phyloP scores from a whole-genome alignment of 139 green algal species.

The Astrephomene gubernaculifera region DNA sequence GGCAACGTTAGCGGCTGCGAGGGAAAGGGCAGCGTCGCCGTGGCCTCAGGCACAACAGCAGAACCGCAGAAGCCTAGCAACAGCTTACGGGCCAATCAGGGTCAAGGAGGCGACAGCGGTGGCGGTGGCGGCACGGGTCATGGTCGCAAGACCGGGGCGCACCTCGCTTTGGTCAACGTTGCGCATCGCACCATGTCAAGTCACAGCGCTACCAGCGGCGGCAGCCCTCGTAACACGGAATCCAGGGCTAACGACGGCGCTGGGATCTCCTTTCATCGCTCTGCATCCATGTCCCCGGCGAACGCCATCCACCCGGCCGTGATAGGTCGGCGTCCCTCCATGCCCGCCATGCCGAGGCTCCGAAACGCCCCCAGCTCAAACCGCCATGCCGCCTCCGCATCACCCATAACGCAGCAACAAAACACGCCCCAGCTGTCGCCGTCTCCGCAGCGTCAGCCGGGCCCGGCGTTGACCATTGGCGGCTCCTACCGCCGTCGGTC shows the following conservation, averaged over 20 bases:
- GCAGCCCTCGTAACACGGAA: no score
- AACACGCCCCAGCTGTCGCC: background rate
- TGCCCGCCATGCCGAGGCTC: background rate
- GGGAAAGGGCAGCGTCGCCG: no score
- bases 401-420: background rate
- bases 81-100: no score
- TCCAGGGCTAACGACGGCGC: no score
- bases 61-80: no score
- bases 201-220: background rate
- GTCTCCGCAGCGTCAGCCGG: background rate
- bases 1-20: no score
- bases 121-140: background rate
- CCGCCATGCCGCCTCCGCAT: background rate
- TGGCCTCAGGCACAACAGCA: no score
- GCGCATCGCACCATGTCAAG: background rate
- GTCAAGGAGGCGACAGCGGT: background rate
- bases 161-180: background rate
- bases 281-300: background rate
- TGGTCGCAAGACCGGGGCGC: background rate
- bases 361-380: background rate
- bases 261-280: background rate
- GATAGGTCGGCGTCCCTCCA: background rate
- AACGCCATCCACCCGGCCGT: background rate
- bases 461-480: background rate
- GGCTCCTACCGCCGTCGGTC: constrained; percentile 8